Conservation (phyloP, 768 basidiomycete species). For the Lactifluus hygrophoroides region DNA sequence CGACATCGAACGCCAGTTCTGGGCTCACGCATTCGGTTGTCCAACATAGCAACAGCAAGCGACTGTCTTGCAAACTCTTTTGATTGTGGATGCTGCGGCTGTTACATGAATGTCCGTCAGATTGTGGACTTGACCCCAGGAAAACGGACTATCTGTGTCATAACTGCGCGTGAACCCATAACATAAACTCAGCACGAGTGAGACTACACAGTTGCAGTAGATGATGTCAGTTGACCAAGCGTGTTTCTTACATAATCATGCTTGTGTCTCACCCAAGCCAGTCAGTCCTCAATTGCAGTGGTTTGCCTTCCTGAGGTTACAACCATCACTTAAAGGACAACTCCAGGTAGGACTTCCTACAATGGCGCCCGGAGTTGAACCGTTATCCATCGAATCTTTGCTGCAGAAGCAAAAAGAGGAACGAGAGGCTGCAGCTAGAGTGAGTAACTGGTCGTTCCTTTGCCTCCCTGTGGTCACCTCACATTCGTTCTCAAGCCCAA, state of each 20-base stretch:
- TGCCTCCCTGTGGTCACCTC: neutral
- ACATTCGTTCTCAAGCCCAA: conserved; percentile 55
- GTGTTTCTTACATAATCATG: neutral
- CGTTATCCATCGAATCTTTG: conserved; percentile 82
- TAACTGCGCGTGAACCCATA: neutral
- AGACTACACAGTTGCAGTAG: no score
- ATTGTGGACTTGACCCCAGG: neutral
- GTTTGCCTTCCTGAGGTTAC: neutral
- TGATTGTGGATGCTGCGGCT: neutral
- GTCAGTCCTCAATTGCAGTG: neutral
- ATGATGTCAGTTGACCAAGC: no score
- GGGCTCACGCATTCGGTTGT: neutral
- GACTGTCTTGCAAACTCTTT: neutral
- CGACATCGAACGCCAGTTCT: neutral
- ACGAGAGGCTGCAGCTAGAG: conserved; percentile 87
- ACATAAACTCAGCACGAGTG: neutral
- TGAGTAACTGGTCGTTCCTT: conserved; percentile 27
- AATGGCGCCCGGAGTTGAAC: conserved; percentile 50
- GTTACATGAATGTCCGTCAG: neutral
- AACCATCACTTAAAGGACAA: neutral
- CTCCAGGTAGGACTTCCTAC: conserved; percentile 16
- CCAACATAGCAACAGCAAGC: neutral
- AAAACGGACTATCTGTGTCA: neutral
- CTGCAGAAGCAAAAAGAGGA: conserved; percentile 82
- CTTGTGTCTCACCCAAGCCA: neutral